Evolutionary conservation across 176 grass and related monocot species (phyloP).

Genomic region (Oryza meyeriana): DNA sequence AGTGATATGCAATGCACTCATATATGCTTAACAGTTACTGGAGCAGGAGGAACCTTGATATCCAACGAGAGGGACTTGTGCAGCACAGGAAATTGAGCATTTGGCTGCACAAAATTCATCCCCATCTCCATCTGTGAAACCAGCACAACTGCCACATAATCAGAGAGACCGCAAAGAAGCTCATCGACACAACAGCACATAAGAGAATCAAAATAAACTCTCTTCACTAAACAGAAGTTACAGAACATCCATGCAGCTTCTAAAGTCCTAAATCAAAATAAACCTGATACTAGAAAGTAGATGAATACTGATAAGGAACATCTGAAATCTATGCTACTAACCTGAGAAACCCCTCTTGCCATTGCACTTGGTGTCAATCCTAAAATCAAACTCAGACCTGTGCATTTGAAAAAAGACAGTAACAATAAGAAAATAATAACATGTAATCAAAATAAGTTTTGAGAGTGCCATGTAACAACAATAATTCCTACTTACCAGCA

Average conservation of each 20-base stretch:
- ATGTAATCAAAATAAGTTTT: too few species aligned
- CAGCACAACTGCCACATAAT: neutral
- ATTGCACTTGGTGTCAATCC: too few species aligned
- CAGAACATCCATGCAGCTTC: neutral
- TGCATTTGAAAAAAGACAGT: too few species aligned
- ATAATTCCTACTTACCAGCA: too few species aligned
- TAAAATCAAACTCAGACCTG: too few species aligned
- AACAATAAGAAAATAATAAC: too few species aligned
- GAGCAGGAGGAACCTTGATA: conserved; percentile 55
- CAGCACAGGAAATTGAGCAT: conserved; percentile 44
- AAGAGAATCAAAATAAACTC: neutral
- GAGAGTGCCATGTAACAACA: too few species aligned
- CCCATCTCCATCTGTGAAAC: conserved; percentile 31
- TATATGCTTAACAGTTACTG: neutral
- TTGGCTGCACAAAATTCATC: conserved; percentile 3
- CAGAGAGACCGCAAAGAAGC: neutral
- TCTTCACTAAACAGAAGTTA: neutral
- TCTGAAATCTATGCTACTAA: too few species aligned
- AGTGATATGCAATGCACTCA: neutral
- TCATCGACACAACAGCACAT: neutral
- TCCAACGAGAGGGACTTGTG: conserved; percentile 59
- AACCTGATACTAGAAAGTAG: too few species aligned
- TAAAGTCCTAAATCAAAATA: neutral
- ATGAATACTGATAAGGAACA: too few species aligned
- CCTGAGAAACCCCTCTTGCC: too few species aligned